Evolutionary conservation across 345 rosid genomes (phyloP), one percentile per base, ranked within the genome.

Genomic region (Rhizophora apiculata): DNA sequence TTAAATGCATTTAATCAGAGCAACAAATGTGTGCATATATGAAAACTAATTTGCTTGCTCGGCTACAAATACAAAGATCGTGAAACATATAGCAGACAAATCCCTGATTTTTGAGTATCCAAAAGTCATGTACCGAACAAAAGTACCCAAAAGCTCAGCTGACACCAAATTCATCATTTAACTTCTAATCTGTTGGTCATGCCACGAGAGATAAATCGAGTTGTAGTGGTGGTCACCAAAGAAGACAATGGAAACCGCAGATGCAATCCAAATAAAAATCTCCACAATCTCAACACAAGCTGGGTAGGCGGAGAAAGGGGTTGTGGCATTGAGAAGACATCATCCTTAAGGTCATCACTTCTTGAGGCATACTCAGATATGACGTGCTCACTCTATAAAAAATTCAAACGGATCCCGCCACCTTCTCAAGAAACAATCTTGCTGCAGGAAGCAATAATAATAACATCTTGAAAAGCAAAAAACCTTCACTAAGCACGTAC

Each of bases 331-430:
- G 97, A 94, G 73, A 87, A 89, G 19, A 95, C 96, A 82, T 89
- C 97, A 62, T 91, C 98, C 65, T 94, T 97, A 66, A 88, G 82
- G 71, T 91, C 95, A 66, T 94, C 98, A 34, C 92, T 83, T 58
- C 97, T 80, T 6, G 97, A 94, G 43, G 88, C 89, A 79, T 89
- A 89, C 0, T 96, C 93, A 31, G 97, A 8, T 34, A 34, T 7
- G 37, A 94, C 96, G 91, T 91, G 49, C 49, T 43, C 18, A 43
- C 19, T 15, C 49, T 11, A 11, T 43, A 43, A 43, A 43, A 43
- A 15, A 13, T 34, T 15, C 16, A 13, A 43, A 43, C 19, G 18
- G 19, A 13, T 11, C 18, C 18, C 16, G 4, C 49, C 37, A 8
- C 2, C 37, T 7, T 9, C 10, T 7, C 37, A 43, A 43, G 16